phyloP scores from a whole-genome alignment of 2,329 filamentous ascomycete species.

The Colletotrichum higginsianum region DNA sequence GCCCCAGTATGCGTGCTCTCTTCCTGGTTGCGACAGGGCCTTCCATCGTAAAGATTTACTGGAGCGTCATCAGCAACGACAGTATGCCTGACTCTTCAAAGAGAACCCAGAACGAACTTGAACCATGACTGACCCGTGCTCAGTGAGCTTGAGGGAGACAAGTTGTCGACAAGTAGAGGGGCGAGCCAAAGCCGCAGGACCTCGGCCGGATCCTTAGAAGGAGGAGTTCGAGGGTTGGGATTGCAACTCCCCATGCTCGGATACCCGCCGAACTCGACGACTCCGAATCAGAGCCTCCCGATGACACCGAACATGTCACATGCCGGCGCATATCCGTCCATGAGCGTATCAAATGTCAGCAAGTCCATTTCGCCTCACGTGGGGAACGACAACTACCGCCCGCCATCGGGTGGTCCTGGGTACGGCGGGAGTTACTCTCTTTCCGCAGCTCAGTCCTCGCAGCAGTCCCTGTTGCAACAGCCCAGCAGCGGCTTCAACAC shows the following conservation, averaged over 20 bases:
- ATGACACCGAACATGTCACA: slow-evolving; percentile 40
- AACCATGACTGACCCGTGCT: slow-evolving; percentile 10
- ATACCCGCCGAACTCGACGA: slow-evolving; percentile 31
- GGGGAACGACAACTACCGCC: slow-evolving; percentile 37
- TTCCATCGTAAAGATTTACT: slow-evolving; percentile 74
- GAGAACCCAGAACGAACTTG: slow-evolving; percentile 17
- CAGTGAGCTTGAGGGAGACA: slow-evolving; percentile 43
- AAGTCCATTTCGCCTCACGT: slow-evolving; percentile 41
- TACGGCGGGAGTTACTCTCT: slow-evolving; percentile 39
- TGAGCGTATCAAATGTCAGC: slow-evolving; percentile 29
- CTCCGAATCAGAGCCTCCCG: slow-evolving; percentile 28
- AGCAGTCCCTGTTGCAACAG: slow-evolving; percentile 34
- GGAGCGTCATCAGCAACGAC: slow-evolving; percentile 68
- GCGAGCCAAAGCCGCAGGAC: slow-evolving; percentile 37
- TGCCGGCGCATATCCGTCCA: slow-evolving; percentile 29
- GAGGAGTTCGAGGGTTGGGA: slow-evolving; percentile 18
- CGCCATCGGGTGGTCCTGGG: slow-evolving; percentile 32
- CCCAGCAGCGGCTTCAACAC: slow-evolving; percentile 29
- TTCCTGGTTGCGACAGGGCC: slow-evolving; percentile 68
- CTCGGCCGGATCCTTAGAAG: slow-evolving; percentile 41
- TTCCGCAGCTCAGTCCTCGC: slow-evolving; percentile 29
- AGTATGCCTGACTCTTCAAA: slow-evolving; percentile 56
- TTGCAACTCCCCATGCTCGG: slow-evolving; percentile 37
- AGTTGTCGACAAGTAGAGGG: slow-evolving; percentile 29
- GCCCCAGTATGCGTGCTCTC: slow-evolving; percentile 66